Base-by-base conservation (phyloP, 768 basidiomycete genomes). In the Sistotremastrum suecicum region DNA sequence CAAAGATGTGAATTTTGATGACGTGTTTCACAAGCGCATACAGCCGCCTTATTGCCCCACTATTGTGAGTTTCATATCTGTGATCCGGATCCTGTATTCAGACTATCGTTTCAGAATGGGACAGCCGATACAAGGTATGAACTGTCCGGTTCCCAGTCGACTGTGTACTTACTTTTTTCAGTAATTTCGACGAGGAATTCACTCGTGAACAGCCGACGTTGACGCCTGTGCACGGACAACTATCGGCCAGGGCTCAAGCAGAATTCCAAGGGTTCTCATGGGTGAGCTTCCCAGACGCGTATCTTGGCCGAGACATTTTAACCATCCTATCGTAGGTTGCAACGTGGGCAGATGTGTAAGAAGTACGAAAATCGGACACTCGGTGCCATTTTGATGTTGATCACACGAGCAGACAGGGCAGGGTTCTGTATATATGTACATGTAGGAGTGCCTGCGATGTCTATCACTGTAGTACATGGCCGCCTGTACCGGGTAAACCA, bases 261-360 rank as follows among this genome's bases (percentile, higher is more conserved):
- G 94, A 97, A 63, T 99, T 99, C 68, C 81, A 87, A 53, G 91
- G 91, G 11, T 97, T 97, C 71, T 94, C 90, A 50, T 97, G 92
- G 89, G 87, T 86, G 50, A 20, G 20, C 20, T 20, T 20, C 20
- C 20, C 20, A 20, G 20, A 20, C 20, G 20, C 20, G 20, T 20
- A 20, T 20, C 20, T 20, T 20, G 20, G 20, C 20, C 20, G 20
- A 20, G 20, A 20, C 20, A 20, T 20, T 20, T 20, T 20, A 20
- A 20, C 20, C 20, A 20, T 20, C 20, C 20, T 20, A 20, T 46
- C 45, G 10, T 45, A 62, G 61, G 60, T 67, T 38, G 66, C 66
- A 34, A 45, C 60, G n/a, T 67, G 66, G 66, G 66, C 60, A 35
- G 64, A 66, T 44, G 54, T 58, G 10, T 60, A 57, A 59, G 43